These are phyloP conservation scores for Heterococcus sp. DNA, from an alignment of 108 stramenopile genomes.

Conservation along the genomic window DNA sequence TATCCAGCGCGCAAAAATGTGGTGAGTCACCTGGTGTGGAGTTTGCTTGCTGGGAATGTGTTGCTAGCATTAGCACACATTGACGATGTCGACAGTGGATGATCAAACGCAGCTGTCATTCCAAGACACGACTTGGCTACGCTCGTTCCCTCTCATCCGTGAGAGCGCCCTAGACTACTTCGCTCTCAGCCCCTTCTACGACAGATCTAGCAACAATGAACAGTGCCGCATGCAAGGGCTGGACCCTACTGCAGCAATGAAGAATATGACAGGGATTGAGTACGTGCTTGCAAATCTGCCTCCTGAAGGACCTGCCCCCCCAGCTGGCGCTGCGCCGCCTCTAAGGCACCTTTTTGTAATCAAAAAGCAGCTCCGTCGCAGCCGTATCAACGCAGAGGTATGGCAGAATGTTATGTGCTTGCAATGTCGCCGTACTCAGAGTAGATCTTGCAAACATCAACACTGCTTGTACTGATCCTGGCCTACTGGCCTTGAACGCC, in stretches of 20 bases:
- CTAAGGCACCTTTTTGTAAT: conserved; percentile 46
- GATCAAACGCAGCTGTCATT: conserved; percentile 25
- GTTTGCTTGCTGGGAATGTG: no score
- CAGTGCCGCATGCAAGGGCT: conserved; percentile 55
- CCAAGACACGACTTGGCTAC: conserved; percentile 54
- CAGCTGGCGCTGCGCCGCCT: conserved; percentile 41
- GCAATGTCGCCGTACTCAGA: not conserved
- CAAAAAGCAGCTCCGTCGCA: conserved; percentile 39
- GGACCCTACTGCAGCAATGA: conserved; percentile 37
- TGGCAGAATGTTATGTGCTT: not conserved
- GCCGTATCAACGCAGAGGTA: conserved; percentile 2
- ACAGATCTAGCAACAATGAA: conserved; percentile 55
- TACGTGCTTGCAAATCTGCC: conserved; percentile 33
- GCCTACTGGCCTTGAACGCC: conserved; percentile 2
- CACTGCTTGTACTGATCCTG: not conserved
- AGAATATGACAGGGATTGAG: conserved; percentile 52
- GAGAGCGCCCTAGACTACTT: conserved; percentile 56
- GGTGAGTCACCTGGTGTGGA: no score
- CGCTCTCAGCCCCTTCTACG: conserved; percentile 54
- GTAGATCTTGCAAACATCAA: not conserved
- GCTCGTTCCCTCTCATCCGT: conserved; percentile 41
- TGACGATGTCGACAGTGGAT: no score
- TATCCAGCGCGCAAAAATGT: no score
- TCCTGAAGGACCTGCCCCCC: conserved; percentile 8
- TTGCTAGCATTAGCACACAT: no score